These are phyloP conservation scores for Hypoxylon sp. DNA, from an alignment of 2,329 filamentous ascomycete genomes.

Conservation along the genomic window DNA sequence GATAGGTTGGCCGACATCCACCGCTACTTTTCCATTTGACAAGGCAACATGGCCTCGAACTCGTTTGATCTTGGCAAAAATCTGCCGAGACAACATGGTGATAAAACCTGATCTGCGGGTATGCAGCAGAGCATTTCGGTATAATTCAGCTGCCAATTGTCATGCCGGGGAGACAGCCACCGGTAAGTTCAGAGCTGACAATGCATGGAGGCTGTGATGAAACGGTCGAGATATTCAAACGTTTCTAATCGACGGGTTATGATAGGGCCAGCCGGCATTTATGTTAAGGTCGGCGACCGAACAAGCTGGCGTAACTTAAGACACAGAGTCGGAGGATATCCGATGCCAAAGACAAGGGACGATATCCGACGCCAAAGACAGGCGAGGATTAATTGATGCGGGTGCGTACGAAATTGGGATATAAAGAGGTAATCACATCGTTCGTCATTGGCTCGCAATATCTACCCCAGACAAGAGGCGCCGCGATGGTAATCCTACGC, in stretches of 20 bases:
- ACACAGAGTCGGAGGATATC: background rate
- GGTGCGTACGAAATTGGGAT: conserved; percentile 9
- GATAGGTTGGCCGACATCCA: background rate
- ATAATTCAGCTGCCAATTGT: conserved; percentile 13
- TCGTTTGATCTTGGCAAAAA: background rate
- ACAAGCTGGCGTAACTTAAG: background rate
- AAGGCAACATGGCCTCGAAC: background rate
- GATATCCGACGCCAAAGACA: conserved; percentile 7
- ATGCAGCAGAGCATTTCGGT: conserved; percentile 4
- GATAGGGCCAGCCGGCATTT: conserved; percentile 13
- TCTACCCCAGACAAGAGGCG: conserved; percentile 13
- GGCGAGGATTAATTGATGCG: conserved; percentile 26
- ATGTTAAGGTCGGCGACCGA: conserved; percentile 17
- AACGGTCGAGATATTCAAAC: background rate
- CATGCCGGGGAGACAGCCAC: conserved; percentile 8
- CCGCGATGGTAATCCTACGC: background rate
- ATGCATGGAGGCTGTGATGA: background rate
- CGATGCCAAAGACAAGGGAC: conserved; percentile 3
- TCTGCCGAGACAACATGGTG: background rate
- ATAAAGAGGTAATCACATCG: conserved; percentile 24
- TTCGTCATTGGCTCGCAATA: conserved; percentile 17
- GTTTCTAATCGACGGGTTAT: conserved; percentile 14
- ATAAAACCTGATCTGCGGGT: conserved; percentile 6
- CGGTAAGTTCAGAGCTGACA: conserved; percentile 16
- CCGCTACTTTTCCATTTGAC: background rate